These are phyloP conservation scores for Ligustrum vulgare DNA, from an alignment of 257 asterid genomes.

Conservation along the genomic window DNA sequence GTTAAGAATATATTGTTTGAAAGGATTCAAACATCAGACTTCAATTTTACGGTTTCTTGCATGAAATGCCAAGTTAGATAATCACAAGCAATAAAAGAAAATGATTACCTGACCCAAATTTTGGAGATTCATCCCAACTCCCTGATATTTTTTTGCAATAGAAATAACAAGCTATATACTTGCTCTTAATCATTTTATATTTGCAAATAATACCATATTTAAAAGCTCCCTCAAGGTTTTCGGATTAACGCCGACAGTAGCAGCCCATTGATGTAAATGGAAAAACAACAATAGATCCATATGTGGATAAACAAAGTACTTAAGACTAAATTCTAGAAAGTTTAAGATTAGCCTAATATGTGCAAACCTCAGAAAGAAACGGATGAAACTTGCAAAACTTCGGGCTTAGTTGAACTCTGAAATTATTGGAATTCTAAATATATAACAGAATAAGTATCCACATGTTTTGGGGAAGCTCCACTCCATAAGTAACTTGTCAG, in stretches of 20 bases:
- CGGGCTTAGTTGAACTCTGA: too few species aligned
- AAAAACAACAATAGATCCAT: too few species aligned
- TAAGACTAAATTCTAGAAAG: too few species aligned
- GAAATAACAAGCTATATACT: conserved; percentile 89
- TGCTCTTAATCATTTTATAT: conserved; percentile 91
- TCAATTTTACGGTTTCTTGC: conserved; percentile 11
- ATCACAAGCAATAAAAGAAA: conserved; percentile 7
- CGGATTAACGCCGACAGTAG: conserved; percentile 83
- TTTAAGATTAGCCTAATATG: too few species aligned
- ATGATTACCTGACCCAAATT: conserved; percentile 90
- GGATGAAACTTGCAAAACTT: too few species aligned
- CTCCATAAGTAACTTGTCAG: too few species aligned
- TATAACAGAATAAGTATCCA: too few species aligned
- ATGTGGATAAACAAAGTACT: too few species aligned
- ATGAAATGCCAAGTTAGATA: conserved; percentile 10
- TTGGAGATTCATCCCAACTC: conserved; percentile 88
- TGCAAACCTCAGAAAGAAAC: too few species aligned
- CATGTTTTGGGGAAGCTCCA: too few species aligned
- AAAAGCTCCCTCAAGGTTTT: conserved; percentile 75
- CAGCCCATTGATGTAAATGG: conserved; percentile 98
- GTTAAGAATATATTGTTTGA: conserved; percentile 19
- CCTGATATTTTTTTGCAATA: conserved; percentile 89
- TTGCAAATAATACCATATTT: conserved; percentile 75
- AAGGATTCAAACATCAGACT: conserved; percentile 4
- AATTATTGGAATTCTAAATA: too few species aligned